Percentiles rank a stretch among this genome's conserved stretches.
phyloP scores from a whole-genome alignment of 2,329 filamentous ascomycete genomes.

The Penicillium olsonii region DNA sequence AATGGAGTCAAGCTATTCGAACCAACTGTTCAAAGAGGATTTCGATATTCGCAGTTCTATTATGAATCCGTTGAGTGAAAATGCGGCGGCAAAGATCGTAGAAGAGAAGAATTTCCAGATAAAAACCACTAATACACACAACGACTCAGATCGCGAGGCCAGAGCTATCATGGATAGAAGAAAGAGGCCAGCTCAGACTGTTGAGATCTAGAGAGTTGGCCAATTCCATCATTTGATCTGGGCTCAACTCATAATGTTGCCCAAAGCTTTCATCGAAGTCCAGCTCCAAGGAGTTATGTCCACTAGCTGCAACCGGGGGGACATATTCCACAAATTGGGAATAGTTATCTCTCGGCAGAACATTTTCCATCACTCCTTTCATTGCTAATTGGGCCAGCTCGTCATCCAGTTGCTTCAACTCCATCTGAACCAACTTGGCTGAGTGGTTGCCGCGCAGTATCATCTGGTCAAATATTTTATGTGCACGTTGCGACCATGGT shows the following conservation, averaged over 20 bases:
- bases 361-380: neutral
- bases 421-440: slow-evolving; percentile 34
- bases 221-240: neutral
- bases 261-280: neutral
- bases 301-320: neutral
- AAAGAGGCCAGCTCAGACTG: neutral
- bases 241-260: neutral
- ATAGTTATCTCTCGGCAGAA: neutral
- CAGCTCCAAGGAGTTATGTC: neutral
- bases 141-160: neutral
- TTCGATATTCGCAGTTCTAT: too few relatives aligned
- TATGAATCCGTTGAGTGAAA: too few relatives aligned
- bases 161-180: neutral
- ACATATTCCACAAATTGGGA: neutral
- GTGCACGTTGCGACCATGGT: slow-evolving; percentile 23
- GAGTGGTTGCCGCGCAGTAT: slow-evolving; percentile 44
- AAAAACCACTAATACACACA: neutral
- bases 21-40: too few relatives aligned
- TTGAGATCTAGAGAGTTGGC: neutral
- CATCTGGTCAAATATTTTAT: slow-evolving; percentile 44
- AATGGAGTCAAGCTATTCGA: too few relatives aligned
- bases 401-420: slow-evolving; percentile 10
- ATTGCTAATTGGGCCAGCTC: slow-evolving; percentile 7
- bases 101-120: too few relatives aligned
- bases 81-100: too few relatives aligned